Percentiles rank a stretch among this genome's conserved stretches.
Evolutionary conservation across 257 asterid species (phyloP).

Genomic region (Solanum pinnatisectum): DNA sequence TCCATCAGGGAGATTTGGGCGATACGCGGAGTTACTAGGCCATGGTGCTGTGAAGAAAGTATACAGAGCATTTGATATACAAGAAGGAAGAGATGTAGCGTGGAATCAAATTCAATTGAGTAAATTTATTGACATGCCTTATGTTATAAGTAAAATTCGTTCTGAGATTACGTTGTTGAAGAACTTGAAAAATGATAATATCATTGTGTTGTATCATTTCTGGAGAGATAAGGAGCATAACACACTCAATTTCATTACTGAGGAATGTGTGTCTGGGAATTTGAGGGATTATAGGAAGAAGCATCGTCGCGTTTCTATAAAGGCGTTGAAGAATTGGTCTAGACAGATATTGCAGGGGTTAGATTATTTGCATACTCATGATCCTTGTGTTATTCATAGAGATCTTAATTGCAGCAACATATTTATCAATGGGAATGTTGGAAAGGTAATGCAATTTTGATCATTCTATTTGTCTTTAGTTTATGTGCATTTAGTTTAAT

Average conservation of each 20-base stretch:
- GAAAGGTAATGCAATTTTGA: conserved; percentile 7
- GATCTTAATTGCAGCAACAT: conserved; percentile 25
- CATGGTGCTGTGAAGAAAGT: conserved; percentile 10
- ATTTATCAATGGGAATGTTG: conserved; percentile 22
- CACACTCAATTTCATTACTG: conserved; percentile 16
- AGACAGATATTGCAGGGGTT: conserved; percentile 18
- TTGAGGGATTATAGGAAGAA: conserved; percentile 24
- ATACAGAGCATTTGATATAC: conserved; percentile 1
- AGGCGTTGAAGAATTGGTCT: conserved; percentile 21
- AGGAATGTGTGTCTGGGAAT: conserved; percentile 16
- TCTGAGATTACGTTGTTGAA: not conserved
- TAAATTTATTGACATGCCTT: conserved; percentile 1
- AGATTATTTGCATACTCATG: conserved; percentile 22
- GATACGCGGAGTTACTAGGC: conserved; percentile 2
- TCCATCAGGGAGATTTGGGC: conserved; percentile 7
- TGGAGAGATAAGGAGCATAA: conserved; percentile 2
- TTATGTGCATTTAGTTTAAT: not conserved
- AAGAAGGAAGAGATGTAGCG: conserved; percentile 11
- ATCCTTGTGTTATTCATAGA: conserved; percentile 22
- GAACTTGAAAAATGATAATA: conserved; percentile 3
- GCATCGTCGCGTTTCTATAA: conserved; percentile 19
- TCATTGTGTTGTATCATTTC: conserved; percentile 4
- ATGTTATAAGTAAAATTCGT: not conserved
- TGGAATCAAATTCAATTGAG: conserved; percentile 8
- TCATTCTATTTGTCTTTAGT: not conserved